These are phyloP conservation scores for Sporisorium iseilematis-ciliati DNA, from an alignment of 1,284 basidiomycete genomes.

Conservation along the genomic window DNA sequence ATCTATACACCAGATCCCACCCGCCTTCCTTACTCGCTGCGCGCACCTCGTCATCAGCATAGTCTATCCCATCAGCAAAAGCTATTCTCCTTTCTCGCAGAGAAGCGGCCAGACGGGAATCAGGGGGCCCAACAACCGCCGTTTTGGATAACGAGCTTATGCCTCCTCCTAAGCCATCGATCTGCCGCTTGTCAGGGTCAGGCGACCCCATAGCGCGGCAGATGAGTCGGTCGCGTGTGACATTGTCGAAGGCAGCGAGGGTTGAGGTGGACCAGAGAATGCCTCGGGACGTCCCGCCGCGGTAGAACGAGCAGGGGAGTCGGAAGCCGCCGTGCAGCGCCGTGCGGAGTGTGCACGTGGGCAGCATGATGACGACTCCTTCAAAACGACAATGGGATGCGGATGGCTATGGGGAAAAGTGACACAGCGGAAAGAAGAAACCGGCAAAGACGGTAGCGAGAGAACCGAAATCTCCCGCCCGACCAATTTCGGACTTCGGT, in stretches of 20 bases:
- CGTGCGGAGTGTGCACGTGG: slow-evolving; percentile 9
- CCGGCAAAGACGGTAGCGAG: no score
- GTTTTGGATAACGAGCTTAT: slow-evolving; percentile 83
- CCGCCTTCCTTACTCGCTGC: slow-evolving; percentile 28
- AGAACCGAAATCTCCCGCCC: no score
- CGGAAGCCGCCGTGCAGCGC: slow-evolving; percentile 12
- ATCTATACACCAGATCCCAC: slow-evolving; percentile 66
- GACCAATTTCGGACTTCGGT: slow-evolving; percentile 31
- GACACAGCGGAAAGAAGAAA: no score
- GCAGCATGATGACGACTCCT: slow-evolving; percentile 10
- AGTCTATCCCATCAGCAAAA: slow-evolving; percentile 46
- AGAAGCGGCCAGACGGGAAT: slow-evolving; percentile 5
- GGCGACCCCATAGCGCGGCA: slow-evolving; percentile 80
- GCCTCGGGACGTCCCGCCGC: slow-evolving; percentile 84
- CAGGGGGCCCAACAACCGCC: slow-evolving; percentile 74
- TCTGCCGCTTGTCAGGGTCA: slow-evolving; percentile 80
- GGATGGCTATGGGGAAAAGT: no score
- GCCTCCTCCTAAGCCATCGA: slow-evolving; percentile 82
- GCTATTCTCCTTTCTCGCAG: not conserved
- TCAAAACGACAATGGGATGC: no score
- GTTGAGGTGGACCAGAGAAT: slow-evolving; percentile 77
- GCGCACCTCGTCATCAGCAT: slow-evolving; percentile 42
- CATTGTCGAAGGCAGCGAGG: slow-evolving; percentile 49
- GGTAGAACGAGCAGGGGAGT: slow-evolving; percentile 53
- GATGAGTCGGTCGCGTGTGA: slow-evolving; percentile 75